Evolutionary conservation across 176 grass and related monocot genomes (phyloP).

Genomic region (Chrysopogon serrulatus): DNA sequence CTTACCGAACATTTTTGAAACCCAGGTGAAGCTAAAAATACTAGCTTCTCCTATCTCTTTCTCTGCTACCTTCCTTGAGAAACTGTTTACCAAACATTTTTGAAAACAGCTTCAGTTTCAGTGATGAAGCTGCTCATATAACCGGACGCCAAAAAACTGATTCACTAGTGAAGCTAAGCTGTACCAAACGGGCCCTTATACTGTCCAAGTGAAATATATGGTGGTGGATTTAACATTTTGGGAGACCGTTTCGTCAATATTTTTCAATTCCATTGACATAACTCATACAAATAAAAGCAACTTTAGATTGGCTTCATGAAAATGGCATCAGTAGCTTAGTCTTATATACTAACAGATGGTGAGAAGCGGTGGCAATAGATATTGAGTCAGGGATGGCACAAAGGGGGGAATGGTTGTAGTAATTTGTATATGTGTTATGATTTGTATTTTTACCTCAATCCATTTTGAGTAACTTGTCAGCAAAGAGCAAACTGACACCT

Average conservation of each 20-base stretch:
- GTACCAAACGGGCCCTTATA: too few species aligned
- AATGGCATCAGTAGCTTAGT: neutral
- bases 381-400: neutral
- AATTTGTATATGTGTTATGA: neutral
- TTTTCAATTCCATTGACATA: neutral
- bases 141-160: too few species aligned
- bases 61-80: neutral
- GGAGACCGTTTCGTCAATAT: neutral
- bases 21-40: neutral
- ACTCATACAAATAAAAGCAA: neutral
- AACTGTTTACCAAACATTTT: neutral
- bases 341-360: neutral
- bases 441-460: neutral
- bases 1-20: too few species aligned
- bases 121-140: neutral
- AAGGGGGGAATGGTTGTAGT: neutral
- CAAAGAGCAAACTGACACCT: slow-evolving; percentile 14
- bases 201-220: neutral
- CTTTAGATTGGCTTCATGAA: neutral
- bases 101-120: neutral
- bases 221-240: neutral
- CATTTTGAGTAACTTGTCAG: slow-evolving; percentile 26
- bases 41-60: neutral
- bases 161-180: too few species aligned
- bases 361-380: neutral